A percentile compares a stretch with the other conserved stretches of the same genome.
Conservation (phyloP, 106 monocot genomes). For the Amphibolis antarctica region DNA sequence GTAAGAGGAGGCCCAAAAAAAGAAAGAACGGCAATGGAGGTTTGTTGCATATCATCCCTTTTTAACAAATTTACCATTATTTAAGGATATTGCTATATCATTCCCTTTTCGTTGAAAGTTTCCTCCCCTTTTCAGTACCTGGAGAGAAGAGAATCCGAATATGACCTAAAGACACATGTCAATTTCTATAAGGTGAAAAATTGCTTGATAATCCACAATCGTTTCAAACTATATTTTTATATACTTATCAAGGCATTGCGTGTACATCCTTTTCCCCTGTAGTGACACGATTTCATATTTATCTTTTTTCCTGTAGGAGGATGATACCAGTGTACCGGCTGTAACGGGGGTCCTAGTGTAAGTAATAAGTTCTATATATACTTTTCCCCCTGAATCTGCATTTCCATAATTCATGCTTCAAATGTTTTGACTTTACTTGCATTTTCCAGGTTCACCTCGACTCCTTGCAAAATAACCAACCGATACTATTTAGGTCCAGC, state of each 20-base stretch:
- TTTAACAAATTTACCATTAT: too few species aligned
- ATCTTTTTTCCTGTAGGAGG: slow-evolving; percentile 42
- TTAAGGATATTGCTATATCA: neutral
- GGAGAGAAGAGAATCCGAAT: slow-evolving; percentile 85
- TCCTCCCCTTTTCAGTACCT: slow-evolving; percentile 38
- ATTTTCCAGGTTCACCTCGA: slow-evolving; percentile 30
- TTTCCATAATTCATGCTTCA: neutral
- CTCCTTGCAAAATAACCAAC: slow-evolving; percentile 46
- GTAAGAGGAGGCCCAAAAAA: slow-evolving; percentile 45
- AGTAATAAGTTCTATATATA: slow-evolving; percentile 6
- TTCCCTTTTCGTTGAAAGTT: neutral
- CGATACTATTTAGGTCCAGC: slow-evolving; percentile 83
- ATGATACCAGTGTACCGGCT: slow-evolving; percentile 26
- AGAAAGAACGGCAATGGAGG: slow-evolving; percentile 67
- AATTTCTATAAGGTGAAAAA: slow-evolving; percentile 56
- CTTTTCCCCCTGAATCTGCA: neutral
- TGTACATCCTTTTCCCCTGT: neutral
- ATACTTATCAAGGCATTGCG: neutral
- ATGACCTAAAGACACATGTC: slow-evolving; percentile 56
- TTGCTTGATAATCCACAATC: slow-evolving; percentile 5
- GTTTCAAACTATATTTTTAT: too few species aligned
- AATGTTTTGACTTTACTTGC: neutral
- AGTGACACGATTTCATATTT: neutral
- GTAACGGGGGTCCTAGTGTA: slow-evolving; percentile 57
- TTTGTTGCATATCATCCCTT: too few species aligned